These are phyloP conservation scores for Suhomyces yuchorum DNA, from an alignment of 1,139 yeast genomes.

Conservation along the genomic window DNA sequence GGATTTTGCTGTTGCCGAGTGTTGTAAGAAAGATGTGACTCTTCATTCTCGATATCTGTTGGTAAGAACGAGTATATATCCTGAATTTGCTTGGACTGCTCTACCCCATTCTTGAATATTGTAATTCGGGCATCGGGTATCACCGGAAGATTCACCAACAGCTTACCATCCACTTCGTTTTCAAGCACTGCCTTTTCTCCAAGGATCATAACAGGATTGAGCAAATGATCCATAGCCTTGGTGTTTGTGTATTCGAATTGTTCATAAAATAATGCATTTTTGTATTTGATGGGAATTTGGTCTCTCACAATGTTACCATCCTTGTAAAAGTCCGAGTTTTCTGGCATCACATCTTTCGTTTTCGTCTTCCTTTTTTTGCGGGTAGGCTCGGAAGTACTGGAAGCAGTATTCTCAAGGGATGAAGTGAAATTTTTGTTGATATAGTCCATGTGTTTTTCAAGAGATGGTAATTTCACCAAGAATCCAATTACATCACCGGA, in stretches of 20 bases:
- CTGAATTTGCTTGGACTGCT: slow-evolving; percentile 64
- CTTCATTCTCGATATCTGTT: slow-evolving; percentile 33
- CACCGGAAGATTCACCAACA: slow-evolving; percentile 32
- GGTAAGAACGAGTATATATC: slow-evolving; percentile 79
- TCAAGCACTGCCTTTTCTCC: slow-evolving; percentile 61
- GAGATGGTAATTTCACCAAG: slow-evolving; percentile 66
- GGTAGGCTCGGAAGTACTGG: slow-evolving; percentile 14
- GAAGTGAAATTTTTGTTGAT: slow-evolving; percentile 24
- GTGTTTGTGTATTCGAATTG: slow-evolving; percentile 82
- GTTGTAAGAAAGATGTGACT: slow-evolving; percentile 28
- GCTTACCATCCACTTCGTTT: slow-evolving; percentile 23
- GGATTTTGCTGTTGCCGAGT: slow-evolving; percentile 51
- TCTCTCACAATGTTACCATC: slow-evolving; percentile 61
- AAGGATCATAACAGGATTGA: slow-evolving; percentile 71
- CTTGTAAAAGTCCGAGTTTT: slow-evolving; percentile 26
- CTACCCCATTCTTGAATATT: slow-evolving; percentile 77
- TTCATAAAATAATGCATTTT: slow-evolving; percentile 78
- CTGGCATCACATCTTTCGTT: slow-evolving; percentile 18
- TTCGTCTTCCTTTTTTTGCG: slow-evolving; percentile 23
- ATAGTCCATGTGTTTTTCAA: slow-evolving; percentile 42
- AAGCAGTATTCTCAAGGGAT: slow-evolving; percentile 13
- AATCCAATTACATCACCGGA: slow-evolving; percentile 86
- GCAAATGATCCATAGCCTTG: slow-evolving; percentile 71
- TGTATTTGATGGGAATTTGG: slow-evolving; percentile 85
- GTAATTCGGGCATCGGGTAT: slow-evolving; percentile 62